Conservation (phyloP, 345 rosid genomes). For the Excoecaria cochinchinensis region DNA sequence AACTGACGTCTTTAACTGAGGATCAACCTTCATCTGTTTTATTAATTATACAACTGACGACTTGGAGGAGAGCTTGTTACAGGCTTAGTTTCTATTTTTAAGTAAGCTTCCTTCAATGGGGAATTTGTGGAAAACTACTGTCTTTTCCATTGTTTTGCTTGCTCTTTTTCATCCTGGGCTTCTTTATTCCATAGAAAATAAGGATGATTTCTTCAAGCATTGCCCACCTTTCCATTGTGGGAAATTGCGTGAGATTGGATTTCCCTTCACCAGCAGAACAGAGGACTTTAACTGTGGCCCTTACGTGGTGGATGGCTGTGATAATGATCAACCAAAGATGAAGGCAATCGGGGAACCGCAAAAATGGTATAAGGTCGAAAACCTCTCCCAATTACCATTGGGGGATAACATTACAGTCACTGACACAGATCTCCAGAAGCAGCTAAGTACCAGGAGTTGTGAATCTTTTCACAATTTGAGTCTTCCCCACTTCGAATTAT, state of each 20-base stretch:
- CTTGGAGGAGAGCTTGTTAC: not conserved
- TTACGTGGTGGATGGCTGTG: not conserved
- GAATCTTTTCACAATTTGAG: not conserved
- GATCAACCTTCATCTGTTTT: not conserved
- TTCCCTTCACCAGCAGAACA: not conserved
- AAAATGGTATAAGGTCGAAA: slow-evolving; percentile 1
- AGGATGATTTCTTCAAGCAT: not conserved
- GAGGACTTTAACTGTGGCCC: not conserved
- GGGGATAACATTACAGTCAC: not conserved
- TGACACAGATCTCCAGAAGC: not conserved
- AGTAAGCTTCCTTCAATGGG: not conserved
- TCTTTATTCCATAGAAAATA: not conserved
- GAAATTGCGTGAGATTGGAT: not conserved
- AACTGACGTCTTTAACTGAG: not conserved
- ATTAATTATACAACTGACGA: not conserved
- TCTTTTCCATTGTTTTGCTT: not conserved
- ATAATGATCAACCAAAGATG: not conserved
- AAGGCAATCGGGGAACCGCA: not conserved
- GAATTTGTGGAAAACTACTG: not conserved
- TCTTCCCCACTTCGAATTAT: not conserved
- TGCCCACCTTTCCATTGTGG: not conserved
- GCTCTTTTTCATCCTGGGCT: not conserved
- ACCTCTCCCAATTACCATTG: not conserved
- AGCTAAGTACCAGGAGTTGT: not conserved
- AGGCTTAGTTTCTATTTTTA: not conserved